Evolutionary conservation across 352 stramenopile species (phyloP), one percentile per base, ranked within the genome.

Genomic region (Phytophthora cryptogea): DNA sequence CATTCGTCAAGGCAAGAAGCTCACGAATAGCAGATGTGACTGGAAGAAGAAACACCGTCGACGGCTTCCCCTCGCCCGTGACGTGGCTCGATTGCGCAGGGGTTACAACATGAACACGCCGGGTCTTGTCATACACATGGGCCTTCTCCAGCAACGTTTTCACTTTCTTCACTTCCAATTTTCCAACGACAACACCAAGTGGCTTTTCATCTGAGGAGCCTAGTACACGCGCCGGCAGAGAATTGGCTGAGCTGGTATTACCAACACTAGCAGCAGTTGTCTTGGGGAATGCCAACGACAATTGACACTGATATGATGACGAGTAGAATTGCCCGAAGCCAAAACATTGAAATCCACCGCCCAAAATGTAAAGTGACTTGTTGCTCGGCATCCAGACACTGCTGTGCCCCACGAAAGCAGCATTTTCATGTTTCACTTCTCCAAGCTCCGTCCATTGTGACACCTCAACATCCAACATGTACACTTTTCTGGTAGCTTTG

Each of bases 261-360:
- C 31, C 2, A 26, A 11, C 13, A 46, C 27, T 27, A 32, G 16
- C 26, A 41, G 51, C 26, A 4, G 36, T 8, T 26, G 44, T 47
- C 26, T 52, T 62, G 20, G 41, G 13, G 31, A 10, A 14, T 30
- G 31, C 26, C 17, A 88, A n/a, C 8, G 72, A 68, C 10, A 92
- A 47, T 13, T 83, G 58, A 37, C 78, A 90, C n/a, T 72, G 66
- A 49, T 86, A 80, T 27, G 70, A 58, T 20, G 76, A 78, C 23
- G 82, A 90, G 62, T 93, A 94, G 51, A 90, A 82, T 35, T 91
- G 80, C 0, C 81, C 86, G 58, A 94, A 95, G 11, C 86, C 86
- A 72, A 92, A 95, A 43, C 78, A 88, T 62, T 95, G 86, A 50
- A 90, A 92, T 5, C 86, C 84, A 41, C 86, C 86, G 0, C 86